Conservation (phyloP, 371 early-diverging fungal species). For the Entomophthora muscae region DNA sequence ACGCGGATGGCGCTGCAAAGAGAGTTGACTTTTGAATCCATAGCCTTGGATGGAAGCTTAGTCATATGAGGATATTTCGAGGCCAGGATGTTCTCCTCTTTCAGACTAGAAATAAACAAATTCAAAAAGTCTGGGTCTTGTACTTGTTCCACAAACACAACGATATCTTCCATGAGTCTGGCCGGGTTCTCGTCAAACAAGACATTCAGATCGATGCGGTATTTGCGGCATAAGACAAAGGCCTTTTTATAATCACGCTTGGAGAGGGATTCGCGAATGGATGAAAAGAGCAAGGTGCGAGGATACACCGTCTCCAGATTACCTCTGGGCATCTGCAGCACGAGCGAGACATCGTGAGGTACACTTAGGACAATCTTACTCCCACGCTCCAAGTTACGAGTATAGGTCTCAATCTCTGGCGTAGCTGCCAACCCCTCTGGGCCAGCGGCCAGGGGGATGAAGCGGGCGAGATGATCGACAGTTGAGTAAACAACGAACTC, state of each 20-base stretch:
- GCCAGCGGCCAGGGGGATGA: constrained; percentile 13
- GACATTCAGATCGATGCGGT: constrained; percentile 85
- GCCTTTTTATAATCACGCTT: constrained; percentile 22
- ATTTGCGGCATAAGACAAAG: constrained; percentile 66
- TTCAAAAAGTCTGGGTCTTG: constrained; percentile 73
- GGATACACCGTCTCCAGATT: constrained; percentile 93
- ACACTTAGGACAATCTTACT: constrained; percentile 61
- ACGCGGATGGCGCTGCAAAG: constrained; percentile 57
- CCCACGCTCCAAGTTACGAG: constrained; percentile 67
- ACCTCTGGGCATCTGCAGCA: constrained; percentile 93
- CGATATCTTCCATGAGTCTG: constrained; percentile 43
- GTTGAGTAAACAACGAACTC: constrained; percentile 75
- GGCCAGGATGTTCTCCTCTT: constrained; percentile 24
- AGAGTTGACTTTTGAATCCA: constrained; percentile 39
- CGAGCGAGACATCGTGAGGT: constrained; percentile 45
- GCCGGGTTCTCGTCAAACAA: constrained; percentile 59
- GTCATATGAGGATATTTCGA: background rate
- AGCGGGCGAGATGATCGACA: constrained; percentile 58
- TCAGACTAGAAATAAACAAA: constrained; percentile 67
- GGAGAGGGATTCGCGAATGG: constrained; percentile 51
- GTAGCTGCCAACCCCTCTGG: background rate
- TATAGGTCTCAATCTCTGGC: constrained; percentile 5
- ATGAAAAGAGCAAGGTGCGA: constrained; percentile 70
- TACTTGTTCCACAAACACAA: constrained; percentile 53
- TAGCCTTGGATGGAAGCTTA: background rate